Conservation (phyloP, 2,329 filamentous ascomycete species). For the Cytospora leucostoma region DNA sequence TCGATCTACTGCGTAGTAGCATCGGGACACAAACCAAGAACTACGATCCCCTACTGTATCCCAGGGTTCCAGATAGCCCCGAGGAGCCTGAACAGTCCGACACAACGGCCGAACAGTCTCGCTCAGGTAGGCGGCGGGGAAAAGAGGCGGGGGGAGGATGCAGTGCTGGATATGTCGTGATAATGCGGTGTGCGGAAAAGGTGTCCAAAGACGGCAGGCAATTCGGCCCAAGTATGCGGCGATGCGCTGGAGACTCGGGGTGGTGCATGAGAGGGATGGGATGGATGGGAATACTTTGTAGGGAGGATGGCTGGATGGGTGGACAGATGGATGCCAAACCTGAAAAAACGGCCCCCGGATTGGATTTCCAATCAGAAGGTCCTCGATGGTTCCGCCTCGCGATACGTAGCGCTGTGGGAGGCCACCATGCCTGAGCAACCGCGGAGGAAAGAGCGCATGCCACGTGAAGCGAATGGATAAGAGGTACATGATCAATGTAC, state of each 20-base stretch:
- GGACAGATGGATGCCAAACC: background rate
- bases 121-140: too few species aligned
- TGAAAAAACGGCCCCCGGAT: background rate
- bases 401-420: background rate
- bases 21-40: too few species aligned
- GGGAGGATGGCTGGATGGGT: too few species aligned
- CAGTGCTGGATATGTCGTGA: background rate
- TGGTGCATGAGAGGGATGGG: too few species aligned
- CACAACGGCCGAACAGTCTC: too few species aligned
- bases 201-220: background rate
- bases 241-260: background rate
- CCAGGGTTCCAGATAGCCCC: too few species aligned
- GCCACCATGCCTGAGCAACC: background rate
- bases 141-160: too few species aligned
- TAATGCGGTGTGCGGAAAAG: background rate
- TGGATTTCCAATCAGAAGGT: background rate
- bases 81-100: too few species aligned
- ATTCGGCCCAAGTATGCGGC: background rate
- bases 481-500: too few species aligned
- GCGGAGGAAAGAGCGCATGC: background rate
- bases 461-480: slow-evolving; percentile 10
- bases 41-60: too few species aligned
- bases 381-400: background rate
- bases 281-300: too few species aligned
- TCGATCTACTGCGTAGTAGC: too few species aligned